Conservation (phyloP, 2,329 filamentous ascomycete genomes). For the Penicillium sp. region DNA sequence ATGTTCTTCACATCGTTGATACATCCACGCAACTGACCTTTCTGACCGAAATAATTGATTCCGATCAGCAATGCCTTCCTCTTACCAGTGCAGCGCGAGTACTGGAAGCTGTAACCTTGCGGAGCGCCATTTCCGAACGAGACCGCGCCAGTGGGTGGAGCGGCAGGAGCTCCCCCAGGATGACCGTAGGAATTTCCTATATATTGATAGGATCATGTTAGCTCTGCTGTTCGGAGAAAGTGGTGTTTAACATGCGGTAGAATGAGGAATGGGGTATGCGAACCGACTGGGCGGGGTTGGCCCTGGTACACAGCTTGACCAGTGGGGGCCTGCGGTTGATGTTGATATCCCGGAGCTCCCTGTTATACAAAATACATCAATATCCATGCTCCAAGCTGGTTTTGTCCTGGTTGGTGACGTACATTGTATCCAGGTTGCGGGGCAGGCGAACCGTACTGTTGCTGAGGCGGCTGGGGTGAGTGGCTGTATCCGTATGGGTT, state of each 20-base stretch:
- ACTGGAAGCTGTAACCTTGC: conserved; percentile 77
- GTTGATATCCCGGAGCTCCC: conserved; percentile 34
- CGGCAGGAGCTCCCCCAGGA: conserved; percentile 53
- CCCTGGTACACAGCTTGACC: conserved; percentile 42
- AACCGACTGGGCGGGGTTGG: conserved; percentile 30
- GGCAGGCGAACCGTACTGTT: conserved; percentile 30
- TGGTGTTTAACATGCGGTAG: not conserved
- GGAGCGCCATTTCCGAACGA: conserved; percentile 62
- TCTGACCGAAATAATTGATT: conserved; percentile 95
- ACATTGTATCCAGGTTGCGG: conserved; percentile 40
- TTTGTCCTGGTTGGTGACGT: conserved; percentile 14
- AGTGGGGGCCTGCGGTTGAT: conserved; percentile 26
- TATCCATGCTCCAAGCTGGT: not conserved
- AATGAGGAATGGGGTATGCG: conserved; percentile 7
- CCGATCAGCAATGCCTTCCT: conserved; percentile 89
- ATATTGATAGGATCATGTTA: not conserved
- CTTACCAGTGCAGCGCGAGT: conserved; percentile 85
- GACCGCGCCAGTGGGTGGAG: conserved; percentile 67
- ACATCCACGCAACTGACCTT: conserved; percentile 85
- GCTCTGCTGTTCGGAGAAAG: not conserved
- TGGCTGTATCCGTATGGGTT: conserved; percentile 45
- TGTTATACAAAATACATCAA: conserved; percentile 19
- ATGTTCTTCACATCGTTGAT: conserved; percentile 99
- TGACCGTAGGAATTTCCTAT: conserved; percentile 17
- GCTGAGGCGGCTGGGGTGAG: conserved; percentile 43